phyloP scores from a whole-genome alignment of 2,329 filamentous ascomycete species.

The Pyricularia grisea region DNA sequence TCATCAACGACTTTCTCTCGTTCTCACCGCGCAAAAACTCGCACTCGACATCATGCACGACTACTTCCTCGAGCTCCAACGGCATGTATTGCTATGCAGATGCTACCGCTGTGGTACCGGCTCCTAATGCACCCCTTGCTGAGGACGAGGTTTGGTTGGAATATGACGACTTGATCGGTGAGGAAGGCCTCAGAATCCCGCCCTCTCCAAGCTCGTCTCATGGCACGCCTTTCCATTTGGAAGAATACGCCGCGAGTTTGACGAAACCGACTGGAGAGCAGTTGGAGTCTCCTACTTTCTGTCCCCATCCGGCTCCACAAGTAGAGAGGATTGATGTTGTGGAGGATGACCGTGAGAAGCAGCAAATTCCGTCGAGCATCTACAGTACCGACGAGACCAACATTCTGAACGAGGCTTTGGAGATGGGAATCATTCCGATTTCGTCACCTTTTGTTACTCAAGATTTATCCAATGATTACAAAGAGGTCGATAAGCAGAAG shows the following conservation, averaged over 20 bases:
- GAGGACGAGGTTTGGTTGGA: slow-evolving; percentile 94
- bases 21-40: slow-evolving; percentile 70
- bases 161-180: slow-evolving; percentile 80
- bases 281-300: slow-evolving; percentile 39
- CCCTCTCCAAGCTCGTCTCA: slow-evolving; percentile 47
- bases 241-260: slow-evolving; percentile 31
- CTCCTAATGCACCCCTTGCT: slow-evolving; percentile 48
- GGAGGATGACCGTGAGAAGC: slow-evolving; percentile 18
- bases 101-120: slow-evolving; percentile 58
- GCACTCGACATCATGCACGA: slow-evolving; percentile 42
- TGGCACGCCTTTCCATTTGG: slow-evolving; percentile 46
- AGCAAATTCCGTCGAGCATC: slow-evolving; percentile 36
- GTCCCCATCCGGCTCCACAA: not conserved
- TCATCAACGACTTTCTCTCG: slow-evolving; percentile 55
- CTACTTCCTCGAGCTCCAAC: slow-evolving; percentile 59
- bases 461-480: slow-evolving; percentile 19
- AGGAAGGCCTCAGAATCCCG: slow-evolving; percentile 36
- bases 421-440: slow-evolving; percentile 27
- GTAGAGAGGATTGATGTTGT: slow-evolving; percentile 11
- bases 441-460: slow-evolving; percentile 19
- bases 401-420: slow-evolving; percentile 39
- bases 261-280: slow-evolving; percentile 24
- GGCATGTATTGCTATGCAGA: slow-evolving; percentile 49
- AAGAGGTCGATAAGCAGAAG: slow-evolving; percentile 17
- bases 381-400: slow-evolving; percentile 47